These are phyloP conservation scores for Glycine latifolia DNA, from an alignment of 306 rosid genomes.

Conservation along the genomic window DNA sequence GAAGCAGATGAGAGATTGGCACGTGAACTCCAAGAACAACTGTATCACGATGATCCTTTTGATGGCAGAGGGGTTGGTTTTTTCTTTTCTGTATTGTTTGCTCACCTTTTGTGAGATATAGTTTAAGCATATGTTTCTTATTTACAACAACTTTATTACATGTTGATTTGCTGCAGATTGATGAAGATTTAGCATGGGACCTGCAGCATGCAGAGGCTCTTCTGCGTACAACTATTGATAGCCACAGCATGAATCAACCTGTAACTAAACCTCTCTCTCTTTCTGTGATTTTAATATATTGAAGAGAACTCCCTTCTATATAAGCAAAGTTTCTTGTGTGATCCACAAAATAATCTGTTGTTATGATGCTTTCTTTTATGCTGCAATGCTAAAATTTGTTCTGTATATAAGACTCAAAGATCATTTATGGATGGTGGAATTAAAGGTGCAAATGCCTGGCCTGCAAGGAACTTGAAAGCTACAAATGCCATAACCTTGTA, in stretches of 20 bases:
- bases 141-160: conserved; percentile 33
- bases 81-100: conserved; percentile 30
- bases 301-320: conserved; percentile 16
- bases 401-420: conserved; percentile 12
- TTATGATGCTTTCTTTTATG: conserved; percentile 17
- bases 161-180: conserved; percentile 61
- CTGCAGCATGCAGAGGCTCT: conserved; percentile 66
- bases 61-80: conserved; percentile 68
- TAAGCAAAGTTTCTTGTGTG: conserved; percentile 25
- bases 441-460: conserved; percentile 32
- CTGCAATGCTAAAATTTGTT: background rate
- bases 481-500: conserved; percentile 23
- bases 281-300: conserved; percentile 34
- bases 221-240: conserved; percentile 54
- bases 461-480: conserved; percentile 26
- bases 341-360: conserved; percentile 23
- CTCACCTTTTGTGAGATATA: background rate
- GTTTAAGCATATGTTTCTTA: conserved; percentile 28
- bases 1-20: conserved; percentile 99
- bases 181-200: conserved; percentile 76
- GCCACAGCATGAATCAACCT: conserved; percentile 43
- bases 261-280: conserved; percentile 56
- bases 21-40: conserved; percentile 92
- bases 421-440: conserved; percentile 13
- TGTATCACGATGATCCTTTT: conserved; percentile 70